Evolutionary conservation across 2,329 filamentous ascomycete species (phyloP).

Genomic region (Aureobasidium sp.): DNA sequence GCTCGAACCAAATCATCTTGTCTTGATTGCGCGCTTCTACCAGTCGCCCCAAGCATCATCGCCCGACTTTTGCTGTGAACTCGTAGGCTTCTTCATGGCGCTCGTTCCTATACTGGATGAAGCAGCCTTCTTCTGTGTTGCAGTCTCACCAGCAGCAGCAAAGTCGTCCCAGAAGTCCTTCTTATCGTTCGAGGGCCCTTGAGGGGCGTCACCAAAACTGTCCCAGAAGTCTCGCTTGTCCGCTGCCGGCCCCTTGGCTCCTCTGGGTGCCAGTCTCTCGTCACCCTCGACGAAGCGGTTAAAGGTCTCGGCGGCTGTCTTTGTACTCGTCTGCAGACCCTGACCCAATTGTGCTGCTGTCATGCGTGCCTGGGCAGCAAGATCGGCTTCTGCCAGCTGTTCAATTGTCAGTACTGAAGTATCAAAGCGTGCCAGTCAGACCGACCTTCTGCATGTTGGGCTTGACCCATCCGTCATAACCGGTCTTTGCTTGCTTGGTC

Average conservation of each 20-base stretch:
- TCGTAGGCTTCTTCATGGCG: conserved; percentile 49
- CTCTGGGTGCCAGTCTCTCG: conserved; percentile 37
- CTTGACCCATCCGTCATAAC: conserved; percentile 87
- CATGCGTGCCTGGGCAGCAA: conserved; percentile 53
- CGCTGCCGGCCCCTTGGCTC: conserved; percentile 45
- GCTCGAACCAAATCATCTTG: background rate
- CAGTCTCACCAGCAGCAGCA: conserved; percentile 29
- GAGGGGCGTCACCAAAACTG: conserved; percentile 66
- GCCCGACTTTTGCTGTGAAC: conserved; percentile 27
- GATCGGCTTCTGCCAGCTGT: conserved; percentile 64
- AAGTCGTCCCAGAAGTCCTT: conserved; percentile 49
- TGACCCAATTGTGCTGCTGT: conserved; percentile 49
- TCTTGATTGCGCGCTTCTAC: conserved; percentile 24
- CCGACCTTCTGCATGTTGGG: conserved; percentile 75
- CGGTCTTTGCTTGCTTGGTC: conserved; percentile 80
- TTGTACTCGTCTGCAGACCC: conserved; percentile 60
- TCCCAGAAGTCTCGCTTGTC: conserved; percentile 87
- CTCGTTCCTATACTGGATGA: conserved; percentile 55
- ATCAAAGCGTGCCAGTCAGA: background rate
- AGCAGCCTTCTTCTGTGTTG: conserved; percentile 30
- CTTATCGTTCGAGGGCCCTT: conserved; percentile 42
- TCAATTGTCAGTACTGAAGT: background rate
- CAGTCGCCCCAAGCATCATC: conserved; percentile 54
- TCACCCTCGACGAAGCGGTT: conserved; percentile 81
- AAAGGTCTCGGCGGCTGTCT: conserved; percentile 70